Evolutionary conservation across 2,329 filamentous ascomycete species (phyloP), one percentile per base, ranked within the genome.

Genomic region (Aspergillus fijiensis): DNA sequence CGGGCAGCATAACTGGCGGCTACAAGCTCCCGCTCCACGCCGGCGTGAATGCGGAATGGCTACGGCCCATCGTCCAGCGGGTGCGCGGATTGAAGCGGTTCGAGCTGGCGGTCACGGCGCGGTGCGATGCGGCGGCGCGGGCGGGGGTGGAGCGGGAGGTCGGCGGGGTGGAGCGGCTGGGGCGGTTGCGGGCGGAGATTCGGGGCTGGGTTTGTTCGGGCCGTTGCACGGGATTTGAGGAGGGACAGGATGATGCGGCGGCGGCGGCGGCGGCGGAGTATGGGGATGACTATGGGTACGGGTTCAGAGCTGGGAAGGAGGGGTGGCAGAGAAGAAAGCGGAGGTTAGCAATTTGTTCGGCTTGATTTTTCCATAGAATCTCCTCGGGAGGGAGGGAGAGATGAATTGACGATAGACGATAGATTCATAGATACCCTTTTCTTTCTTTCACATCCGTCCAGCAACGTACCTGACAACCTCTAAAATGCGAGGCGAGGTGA

Each of bases 81-180:
- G 68, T 76, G 11, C 50, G 72, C 0, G 74, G 73, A 3, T 45
- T 76, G 54, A 55, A 51, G 1, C 39, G 19, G 9, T 75, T 76
- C 60, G 74, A 76, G 49, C 49, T 76, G 49, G 74, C 69, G 2
- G 69, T 76, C 50, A 74, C 72, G 7, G 73, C 67, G 1, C 62
- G 69, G 23, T 75, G 72, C 60, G 74, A 76, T 65, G 50, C 63
- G 19, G 62, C 60, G 9, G 67, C 71, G 3, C 68, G 65, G 60
- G 64, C 67, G 9, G 60, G 68, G 2, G 56, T 76, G 29, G 72
- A 74, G 53, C 63, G 60, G 3, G 67, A 68, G 51, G 64, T 60
- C 3, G 67, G 67, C 4, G 67, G 67, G 12, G 59, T 75, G 51
- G 58, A 65, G 4, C 56, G 67, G 23, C 72, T 71, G 1, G 64